Percentiles rank a stretch among this genome's conserved stretches.
Conservation (phyloP, 1,139 yeast genomes). For the Candida frijolesensis region DNA sequence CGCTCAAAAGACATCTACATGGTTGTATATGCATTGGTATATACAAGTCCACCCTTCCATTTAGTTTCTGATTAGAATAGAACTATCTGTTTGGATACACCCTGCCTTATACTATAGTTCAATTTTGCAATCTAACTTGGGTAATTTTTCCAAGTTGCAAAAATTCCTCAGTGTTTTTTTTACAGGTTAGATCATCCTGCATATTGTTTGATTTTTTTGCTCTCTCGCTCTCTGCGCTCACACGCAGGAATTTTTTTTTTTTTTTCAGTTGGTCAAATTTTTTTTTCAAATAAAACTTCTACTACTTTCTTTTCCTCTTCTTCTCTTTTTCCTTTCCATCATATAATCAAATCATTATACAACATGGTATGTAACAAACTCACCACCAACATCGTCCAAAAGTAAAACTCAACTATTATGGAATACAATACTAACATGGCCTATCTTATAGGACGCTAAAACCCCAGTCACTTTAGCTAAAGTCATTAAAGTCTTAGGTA, state of each 20-base stretch:
- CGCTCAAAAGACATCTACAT: too few species aligned
- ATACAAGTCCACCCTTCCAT: too few species aligned
- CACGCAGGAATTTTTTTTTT: conserved; percentile 4
- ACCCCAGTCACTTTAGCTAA: conserved; percentile 99
- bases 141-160: too few species aligned
- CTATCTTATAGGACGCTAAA: conserved; percentile 63
- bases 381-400: neutral
- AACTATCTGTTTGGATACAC: too few species aligned
- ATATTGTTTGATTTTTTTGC: conserved; percentile 2
- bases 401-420: neutral
- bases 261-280: conserved; percentile 5
- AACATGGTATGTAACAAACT: conserved; percentile 13
- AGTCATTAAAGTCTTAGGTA: conserved; percentile 98
- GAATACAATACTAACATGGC: conserved; percentile 6
- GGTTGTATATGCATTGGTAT: too few species aligned
- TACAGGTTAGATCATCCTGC: conserved; percentile 5
- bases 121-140: neutral
- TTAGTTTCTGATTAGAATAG: too few species aligned
- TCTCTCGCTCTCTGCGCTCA: neutral
- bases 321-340: conserved; percentile 1
- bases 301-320: neutral
- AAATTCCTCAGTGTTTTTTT: neutral
- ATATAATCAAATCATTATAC: conserved; percentile 3
- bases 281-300: conserved; percentile 5
- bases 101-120: neutral